Conservation (phyloP, 495 filamentous ascomycete genomes). For the Xylaria bambusicola region DNA sequence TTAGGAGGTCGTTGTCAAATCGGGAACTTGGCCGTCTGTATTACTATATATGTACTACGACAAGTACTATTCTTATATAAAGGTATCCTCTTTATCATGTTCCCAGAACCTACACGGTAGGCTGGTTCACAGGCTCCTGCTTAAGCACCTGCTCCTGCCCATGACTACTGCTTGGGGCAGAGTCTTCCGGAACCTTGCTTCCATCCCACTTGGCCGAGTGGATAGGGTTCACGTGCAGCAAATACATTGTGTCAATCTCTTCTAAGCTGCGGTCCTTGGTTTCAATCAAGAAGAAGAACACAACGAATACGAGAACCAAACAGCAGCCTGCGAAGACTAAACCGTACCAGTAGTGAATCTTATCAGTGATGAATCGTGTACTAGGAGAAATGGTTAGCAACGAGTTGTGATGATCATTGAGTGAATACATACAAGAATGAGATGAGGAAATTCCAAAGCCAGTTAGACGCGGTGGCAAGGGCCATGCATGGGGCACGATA, state of each 20-base stretch:
- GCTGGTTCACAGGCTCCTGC: background rate
- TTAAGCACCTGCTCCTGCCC: slow-evolving; percentile 14
- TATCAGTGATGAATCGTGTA: slow-evolving; percentile 73
- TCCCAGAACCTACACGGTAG: background rate
- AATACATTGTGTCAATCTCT: slow-evolving; percentile 83
- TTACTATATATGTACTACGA: background rate
- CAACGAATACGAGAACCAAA: slow-evolving; percentile 65
- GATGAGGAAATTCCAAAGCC: slow-evolving; percentile 84
- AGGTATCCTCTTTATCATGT: background rate
- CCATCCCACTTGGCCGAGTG: slow-evolving; percentile 57
- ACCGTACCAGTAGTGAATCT: slow-evolving; percentile 80
- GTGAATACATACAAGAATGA: slow-evolving; percentile 44
- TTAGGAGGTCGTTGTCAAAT: no score
- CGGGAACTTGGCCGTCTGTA: background rate
- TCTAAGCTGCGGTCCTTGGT: slow-evolving; percentile 57
- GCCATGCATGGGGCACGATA: slow-evolving; percentile 77
- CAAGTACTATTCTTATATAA: no score
- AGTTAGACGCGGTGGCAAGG: slow-evolving; percentile 78
- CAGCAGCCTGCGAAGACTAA: slow-evolving; percentile 81
- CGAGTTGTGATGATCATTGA: background rate
- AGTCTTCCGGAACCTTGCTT: slow-evolving; percentile 28
- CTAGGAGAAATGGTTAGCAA: background rate
- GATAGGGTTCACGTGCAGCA: slow-evolving; percentile 68
- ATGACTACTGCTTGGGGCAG: slow-evolving; percentile 10
- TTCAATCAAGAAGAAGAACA: slow-evolving; percentile 74